Base-by-base conservation (phyloP, 352 stramenopile species). In the Phytophthora cajani region DNA sequence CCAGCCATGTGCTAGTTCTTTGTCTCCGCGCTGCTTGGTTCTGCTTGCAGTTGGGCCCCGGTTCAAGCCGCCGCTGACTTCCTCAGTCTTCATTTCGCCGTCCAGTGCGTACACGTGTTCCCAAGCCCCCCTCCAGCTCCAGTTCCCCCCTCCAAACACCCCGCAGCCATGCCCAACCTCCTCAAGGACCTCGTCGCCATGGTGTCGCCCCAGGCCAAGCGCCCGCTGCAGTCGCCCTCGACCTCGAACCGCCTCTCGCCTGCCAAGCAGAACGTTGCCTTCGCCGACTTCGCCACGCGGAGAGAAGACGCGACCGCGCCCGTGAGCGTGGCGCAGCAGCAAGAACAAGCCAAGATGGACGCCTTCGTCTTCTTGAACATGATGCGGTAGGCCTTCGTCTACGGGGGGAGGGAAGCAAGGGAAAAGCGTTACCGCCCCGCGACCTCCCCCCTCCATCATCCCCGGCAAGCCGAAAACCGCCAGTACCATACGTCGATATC, bases 161-260 rank as follows among this genome's bases (percentile, higher is more conserved):
- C 55, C 33, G 6, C 40, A 23, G 72, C 27, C 30, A 92, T 90
- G 80, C 72, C 80, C 54, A 82, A 68, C 57, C 64, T 72, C 40
- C 68, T 88, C 30, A 77, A 75, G 78, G 81, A 87, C 47, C 60
- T 88, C 69, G 67, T 80, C 61, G 72, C 70, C 36, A 73, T 74
- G 62, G 54, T 82, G 61, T 69, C 67, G 19, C 64, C 74, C 25
- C 61, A 69, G 57, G 61, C 61, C 69, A 80, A 82, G 76, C 75
- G 76, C 55, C 66, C 60, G 58, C 57, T 72, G 58, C 58, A 67
- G 59, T 71, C 68, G 47, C 52, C 77, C n/a, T 74, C 69, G 23
- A 60, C 71, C 19, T 66, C 65, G 49, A 77, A 77, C 52, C 74
- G 64, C 32, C 69, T 73, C 27, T 66, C 71, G 42, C 62, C 62